Percentiles rank a stretch among this genome's conserved stretches.
These are phyloP conservation scores for Megacollybia marginata DNA, from an alignment of 768 basidiomycete species.

Conservation along the genomic window DNA sequence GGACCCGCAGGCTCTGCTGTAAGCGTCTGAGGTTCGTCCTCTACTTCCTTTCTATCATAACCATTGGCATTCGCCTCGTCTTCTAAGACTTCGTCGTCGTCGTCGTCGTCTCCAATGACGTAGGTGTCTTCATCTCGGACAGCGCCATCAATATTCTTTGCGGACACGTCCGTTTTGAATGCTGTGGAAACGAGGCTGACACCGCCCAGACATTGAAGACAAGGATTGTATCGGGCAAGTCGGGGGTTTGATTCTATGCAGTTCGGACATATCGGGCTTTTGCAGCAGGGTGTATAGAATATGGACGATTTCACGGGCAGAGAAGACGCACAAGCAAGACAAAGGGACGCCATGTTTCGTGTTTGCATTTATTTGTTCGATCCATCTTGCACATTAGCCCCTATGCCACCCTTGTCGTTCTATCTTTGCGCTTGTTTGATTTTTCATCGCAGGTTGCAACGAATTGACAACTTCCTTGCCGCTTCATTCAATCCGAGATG, in stretches of 20 bases:
- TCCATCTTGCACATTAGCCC: no score
- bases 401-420: no score
- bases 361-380: no score
- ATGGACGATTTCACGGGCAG: conserved; percentile 30
- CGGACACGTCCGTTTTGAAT: background rate
- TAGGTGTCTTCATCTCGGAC: conserved; percentile 57
- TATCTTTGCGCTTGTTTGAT: no score
- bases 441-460: no score
- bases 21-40: background rate
- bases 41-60: conserved; percentile 1
- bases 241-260: conserved; percentile 59
- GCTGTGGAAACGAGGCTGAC: conserved; percentile 29
- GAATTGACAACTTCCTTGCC: no score
- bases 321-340: conserved; percentile 57
- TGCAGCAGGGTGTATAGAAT: conserved; percentile 59
- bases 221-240: conserved; percentile 62
- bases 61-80: background rate
- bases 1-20: conserved; percentile 7
- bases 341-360: conserved; percentile 26
- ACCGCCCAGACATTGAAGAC: conserved; percentile 45
- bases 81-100: conserved; percentile 33
- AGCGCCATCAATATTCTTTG: conserved; percentile 42
- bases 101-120: conserved; percentile 58
- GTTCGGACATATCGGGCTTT: conserved; percentile 51
- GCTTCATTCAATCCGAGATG: no score